Base-by-base conservation (phyloP, 257 asterid species). In the Nemophila menziesii region DNA sequence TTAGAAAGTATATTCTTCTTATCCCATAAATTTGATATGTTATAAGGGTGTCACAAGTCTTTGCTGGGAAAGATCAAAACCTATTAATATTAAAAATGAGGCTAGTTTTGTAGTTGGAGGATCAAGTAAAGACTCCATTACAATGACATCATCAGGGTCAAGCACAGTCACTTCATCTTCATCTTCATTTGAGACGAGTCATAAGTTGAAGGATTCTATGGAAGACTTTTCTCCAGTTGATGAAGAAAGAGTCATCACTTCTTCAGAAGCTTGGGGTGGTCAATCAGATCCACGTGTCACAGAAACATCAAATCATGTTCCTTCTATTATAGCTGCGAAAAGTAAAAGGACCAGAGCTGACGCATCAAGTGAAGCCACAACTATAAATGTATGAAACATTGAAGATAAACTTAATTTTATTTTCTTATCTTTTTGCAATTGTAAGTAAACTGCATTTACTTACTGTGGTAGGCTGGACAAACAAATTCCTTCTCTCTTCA, bases 191-290 rank as follows among this genome's bases (percentile, higher is more conserved):
- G 64, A 61, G 56, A 52, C 86, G 71, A 61, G 62, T 67, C 79
- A 63, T 62, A 77, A 82, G 70, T 61, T 79, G 65, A 84, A 85
- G 79, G 96, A 90, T 79, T 95, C 84, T 63, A 85, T 90, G 96
- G 96, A 90, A 59, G 82, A 84, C 49, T 90, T 90, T 62, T 90
- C 98, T 50, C 96, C 98, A 27, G 79, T 90, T n/a, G 80, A 76
- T 54, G 94, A 90, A 61, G 87, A 84, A 57, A 95, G 81, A 71
- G 87, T 94, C 48, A 66, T 78, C 39, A 85, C 94, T 54, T 96
- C 96, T 33, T 92, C 92, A 5, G 93, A 90, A 79, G 93, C 92
- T 60, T 90, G 94, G 98, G 94, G 94, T 37, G 86, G 95, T 20
- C 90, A 78, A 73, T 57, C 58, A 23, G 68, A 57, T 64, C 62